Percentiles rank a stretch among this genome's conserved stretches.
These are phyloP conservation scores for Solanum medicagineum DNA, from an alignment of 257 asterid genomes.

Conservation along the genomic window DNA sequence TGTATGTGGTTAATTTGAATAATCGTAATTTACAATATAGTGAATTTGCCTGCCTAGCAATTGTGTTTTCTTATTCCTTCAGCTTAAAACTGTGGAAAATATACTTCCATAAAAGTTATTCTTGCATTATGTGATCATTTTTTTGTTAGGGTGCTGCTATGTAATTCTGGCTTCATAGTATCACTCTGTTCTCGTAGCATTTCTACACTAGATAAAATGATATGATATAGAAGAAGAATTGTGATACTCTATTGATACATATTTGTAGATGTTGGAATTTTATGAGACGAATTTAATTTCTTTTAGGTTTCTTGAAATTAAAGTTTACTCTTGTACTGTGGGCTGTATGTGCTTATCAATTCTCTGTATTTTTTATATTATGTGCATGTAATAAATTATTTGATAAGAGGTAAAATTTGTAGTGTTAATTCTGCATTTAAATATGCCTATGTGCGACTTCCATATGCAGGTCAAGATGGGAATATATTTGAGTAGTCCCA, in stretches of 20 bases:
- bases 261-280: no score
- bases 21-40: not conserved
- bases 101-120: not conserved
- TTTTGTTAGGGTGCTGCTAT: not conserved
- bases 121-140: not conserved
- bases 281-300: no score
- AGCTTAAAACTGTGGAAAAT: not conserved
- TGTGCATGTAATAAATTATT: not conserved
- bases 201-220: not conserved
- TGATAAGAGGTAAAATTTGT: not conserved
- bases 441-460: not conserved
- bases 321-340: not conserved
- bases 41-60: not conserved
- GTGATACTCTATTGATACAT: no score
- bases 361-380: not conserved
- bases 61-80: not conserved
- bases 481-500: conserved; percentile 80
- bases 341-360: not conserved
- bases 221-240: not conserved
- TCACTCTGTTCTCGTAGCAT: not conserved
- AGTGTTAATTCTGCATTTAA: not conserved
- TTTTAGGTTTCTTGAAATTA: no score
- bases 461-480: conserved; percentile 63
- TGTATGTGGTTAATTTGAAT: not conserved
- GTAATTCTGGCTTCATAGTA: not conserved